Base-by-base conservation (phyloP, 1,139 yeast species). In the Diutina pseudorugosa region DNA sequence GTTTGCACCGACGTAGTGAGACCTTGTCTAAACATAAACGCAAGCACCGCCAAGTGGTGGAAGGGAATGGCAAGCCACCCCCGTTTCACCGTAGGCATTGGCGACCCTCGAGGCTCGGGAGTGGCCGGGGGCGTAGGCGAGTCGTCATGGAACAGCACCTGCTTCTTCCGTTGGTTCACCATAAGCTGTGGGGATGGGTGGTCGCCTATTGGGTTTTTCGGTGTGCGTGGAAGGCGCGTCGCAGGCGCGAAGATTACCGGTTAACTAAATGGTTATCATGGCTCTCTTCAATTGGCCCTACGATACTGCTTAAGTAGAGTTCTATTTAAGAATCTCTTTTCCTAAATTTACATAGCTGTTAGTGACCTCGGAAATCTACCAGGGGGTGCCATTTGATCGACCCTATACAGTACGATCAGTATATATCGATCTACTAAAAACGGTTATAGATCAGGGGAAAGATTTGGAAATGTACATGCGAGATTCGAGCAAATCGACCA, bases 41-140 rank as follows among this genome's bases (percentile, higher is more conserved):
- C 64, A 25, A 76, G 56, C 11, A 79, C 60, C 2, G 71, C 53
- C 1, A 75, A 58, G 23, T 76, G 61, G 63, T 82, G 88, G 57
- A 73, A 63, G 3, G 88, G 88, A 3, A 80, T 56, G 0, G 70
- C 61, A 12, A 61, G 60, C 56, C 58, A 16, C 21, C 20, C 20
- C 11, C 27, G 30, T 14, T 25, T 27, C 16, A 45, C 11, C 20
- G 49, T 25, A 23, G 49, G 49, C 49, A 45, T 27, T 16, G 49
- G 49, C 8, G 23, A 20, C 21, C 41, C 41, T 4, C 36, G 36
- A 6, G 36, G 36, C 36, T 30, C 36, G 12, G 36, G 36, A 30
- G 36, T 30, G n/a, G 36, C 36, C 36, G 36, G 36, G 36, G 36
- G 36, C 36, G 36, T 11, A 11, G 36, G 36, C 36, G 36, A 11